Evolutionary conservation across 106 monocot genomes (phyloP).

Genomic region (Allium fistulosum): DNA sequence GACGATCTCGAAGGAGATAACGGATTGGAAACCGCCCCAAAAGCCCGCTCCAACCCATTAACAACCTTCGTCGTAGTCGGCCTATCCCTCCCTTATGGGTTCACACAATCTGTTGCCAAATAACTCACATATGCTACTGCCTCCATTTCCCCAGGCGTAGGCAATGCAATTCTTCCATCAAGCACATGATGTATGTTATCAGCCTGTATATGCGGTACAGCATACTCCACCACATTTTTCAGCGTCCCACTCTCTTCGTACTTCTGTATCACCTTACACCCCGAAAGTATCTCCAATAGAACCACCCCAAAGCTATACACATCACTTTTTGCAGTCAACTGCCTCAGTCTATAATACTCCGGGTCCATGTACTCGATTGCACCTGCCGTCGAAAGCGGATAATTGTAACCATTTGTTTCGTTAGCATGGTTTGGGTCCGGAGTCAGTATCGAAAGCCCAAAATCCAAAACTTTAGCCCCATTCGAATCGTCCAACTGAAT

Average conservation of each 20-base stretch:
- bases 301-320: constrained; percentile 51
- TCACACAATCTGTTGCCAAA: constrained; percentile 69
- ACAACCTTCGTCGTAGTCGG: constrained; percentile 75
- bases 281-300: constrained; percentile 29
- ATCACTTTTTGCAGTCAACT: constrained; percentile 48
- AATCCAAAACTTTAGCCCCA: constrained; percentile 83
- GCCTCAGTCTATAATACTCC: constrained; percentile 48
- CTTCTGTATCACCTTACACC: constrained; percentile 47
- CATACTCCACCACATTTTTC: constrained; percentile 69
- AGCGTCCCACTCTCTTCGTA: constrained; percentile 41
- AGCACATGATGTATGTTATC: constrained; percentile 46
- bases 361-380: constrained; percentile 57
- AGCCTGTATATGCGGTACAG: constrained; percentile 46
- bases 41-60: constrained; percentile 38
- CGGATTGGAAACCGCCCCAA: constrained; percentile 10
- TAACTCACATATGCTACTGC: constrained; percentile 50
- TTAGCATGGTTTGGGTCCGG: background rate
- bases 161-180: constrained; percentile 45
- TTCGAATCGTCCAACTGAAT: constrained; percentile 62
- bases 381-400: constrained; percentile 17
- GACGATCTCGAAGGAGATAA: background rate
- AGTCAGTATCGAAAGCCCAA: constrained; percentile 55
- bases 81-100: constrained; percentile 38
- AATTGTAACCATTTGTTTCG: background rate
- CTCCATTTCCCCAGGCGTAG: constrained; percentile 59